Conservation (phyloP, 345 rosid species). For the Eucalyptus erythrocorys region DNA sequence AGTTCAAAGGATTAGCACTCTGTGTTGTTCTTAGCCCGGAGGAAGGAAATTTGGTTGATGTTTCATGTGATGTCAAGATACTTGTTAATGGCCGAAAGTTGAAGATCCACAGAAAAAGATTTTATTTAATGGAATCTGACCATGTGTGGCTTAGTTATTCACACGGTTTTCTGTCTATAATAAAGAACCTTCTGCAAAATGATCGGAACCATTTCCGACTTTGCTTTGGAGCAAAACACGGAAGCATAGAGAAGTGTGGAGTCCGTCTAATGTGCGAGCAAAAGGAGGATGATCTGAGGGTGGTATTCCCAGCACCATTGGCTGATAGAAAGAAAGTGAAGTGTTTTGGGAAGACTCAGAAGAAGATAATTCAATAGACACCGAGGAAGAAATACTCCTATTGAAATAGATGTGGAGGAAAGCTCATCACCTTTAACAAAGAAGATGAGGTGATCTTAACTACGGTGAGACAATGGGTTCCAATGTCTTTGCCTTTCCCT, state of each 20-base stretch:
- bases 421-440: not conserved
- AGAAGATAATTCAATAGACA: not conserved
- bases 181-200: accelerated
- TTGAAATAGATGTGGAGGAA: not conserved
- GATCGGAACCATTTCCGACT: not conserved
- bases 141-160: not conserved
- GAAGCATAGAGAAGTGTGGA: not conserved
- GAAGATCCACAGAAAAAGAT: accelerated
- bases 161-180: too few relatives aligned
- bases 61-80: accelerated
- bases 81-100: not conserved
- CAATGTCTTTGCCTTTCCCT: not conserved
- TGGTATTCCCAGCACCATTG: not conserved
- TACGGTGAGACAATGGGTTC: not conserved
- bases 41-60: not conserved
- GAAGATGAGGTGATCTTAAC: not conserved
- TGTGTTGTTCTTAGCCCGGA: accelerated
- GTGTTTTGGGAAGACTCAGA: accelerated
- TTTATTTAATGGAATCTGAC: not conserved
- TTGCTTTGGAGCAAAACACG: accelerated
- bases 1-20: accelerated
- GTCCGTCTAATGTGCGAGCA: not conserved
- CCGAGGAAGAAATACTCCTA: not conserved
- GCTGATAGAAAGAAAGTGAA: accelerated
- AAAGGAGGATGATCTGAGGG: not conserved